A percentile compares a stretch with the other conserved stretches of the same genome.
Evolutionary conservation across 805 yeast genomes (phyloP).

Genomic region (Wickerhamiella australiensis): DNA sequence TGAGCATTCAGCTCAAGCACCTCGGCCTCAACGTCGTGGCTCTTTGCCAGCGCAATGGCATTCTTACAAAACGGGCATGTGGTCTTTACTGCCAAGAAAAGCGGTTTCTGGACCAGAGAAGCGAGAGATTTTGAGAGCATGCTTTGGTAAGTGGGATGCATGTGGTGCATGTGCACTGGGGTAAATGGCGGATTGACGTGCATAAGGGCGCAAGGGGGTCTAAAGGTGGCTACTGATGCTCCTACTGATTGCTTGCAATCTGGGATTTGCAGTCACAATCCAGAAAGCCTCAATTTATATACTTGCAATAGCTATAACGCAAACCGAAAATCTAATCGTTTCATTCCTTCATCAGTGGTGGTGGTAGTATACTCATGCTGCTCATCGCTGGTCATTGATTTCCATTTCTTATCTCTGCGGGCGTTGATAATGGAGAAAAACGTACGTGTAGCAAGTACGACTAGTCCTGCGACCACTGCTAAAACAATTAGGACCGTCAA

Average conservation of each 20-base stretch:
- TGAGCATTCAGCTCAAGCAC: constrained; percentile 47
- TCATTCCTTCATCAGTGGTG: constrained; percentile 44
- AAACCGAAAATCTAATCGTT: constrained; percentile 43
- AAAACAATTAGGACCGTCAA: constrained; percentile 27
- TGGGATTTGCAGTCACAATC: too few relatives aligned
- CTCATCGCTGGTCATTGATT: constrained; percentile 38
- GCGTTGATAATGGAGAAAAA: constrained; percentile 29
- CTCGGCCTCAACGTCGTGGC: constrained; percentile 16
- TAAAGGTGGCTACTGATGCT: too few relatives aligned
- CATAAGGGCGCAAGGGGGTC: too few relatives aligned
- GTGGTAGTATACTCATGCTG: constrained; percentile 35
- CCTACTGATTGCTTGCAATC: too few relatives aligned
- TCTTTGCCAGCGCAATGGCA: constrained; percentile 19
- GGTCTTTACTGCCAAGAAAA: constrained; percentile 20
- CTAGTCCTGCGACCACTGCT: constrained; percentile 17
- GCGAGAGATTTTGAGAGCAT: constrained; percentile 9
- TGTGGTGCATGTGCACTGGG: background rate
- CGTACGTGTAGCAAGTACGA: constrained; percentile 21
- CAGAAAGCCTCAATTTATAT: too few relatives aligned
- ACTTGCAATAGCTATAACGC: constrained; percentile 13
- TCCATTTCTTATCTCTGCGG: constrained; percentile 39
- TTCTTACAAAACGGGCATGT: constrained; percentile 23
- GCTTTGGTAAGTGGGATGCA: constrained; percentile 4
- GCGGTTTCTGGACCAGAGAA: constrained; percentile 16
- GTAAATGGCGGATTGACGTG: background rate